A percentile compares a stretch with the other conserved stretches of the same genome.
These are phyloP conservation scores for Juncus inflexus DNA, from an alignment of 176 grass and related monocot genomes.

Conservation along the genomic window DNA sequence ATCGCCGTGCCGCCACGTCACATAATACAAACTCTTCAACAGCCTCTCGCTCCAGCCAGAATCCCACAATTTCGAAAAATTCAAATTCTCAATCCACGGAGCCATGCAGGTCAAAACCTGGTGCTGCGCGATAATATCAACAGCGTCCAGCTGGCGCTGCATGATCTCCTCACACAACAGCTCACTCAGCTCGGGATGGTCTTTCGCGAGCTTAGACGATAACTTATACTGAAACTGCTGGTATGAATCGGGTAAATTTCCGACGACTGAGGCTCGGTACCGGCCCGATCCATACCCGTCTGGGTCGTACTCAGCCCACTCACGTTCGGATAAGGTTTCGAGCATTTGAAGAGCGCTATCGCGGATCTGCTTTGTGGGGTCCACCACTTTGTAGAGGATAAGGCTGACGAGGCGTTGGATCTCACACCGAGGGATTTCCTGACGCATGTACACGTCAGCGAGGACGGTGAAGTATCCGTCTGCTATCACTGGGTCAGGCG, in stretches of 20 bases:
- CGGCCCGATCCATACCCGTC: slow-evolving; percentile 63
- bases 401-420: slow-evolving; percentile 84
- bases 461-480: slow-evolving; percentile 98
- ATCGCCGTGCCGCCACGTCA: slow-evolving; percentile 95
- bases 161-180: slow-evolving; percentile 87
- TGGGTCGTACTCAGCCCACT: slow-evolving; percentile 87
- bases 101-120: slow-evolving; percentile 97
- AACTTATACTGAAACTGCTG: slow-evolving; percentile 98
- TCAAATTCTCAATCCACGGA: slow-evolving; percentile 98
- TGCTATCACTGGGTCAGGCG: slow-evolving; percentile 68
- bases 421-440: slow-evolving; percentile 94
- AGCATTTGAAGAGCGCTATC: slow-evolving; percentile 96
- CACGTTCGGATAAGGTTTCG: slow-evolving; percentile 87
- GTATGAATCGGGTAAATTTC: slow-evolving; percentile 95
- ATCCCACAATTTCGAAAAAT: slow-evolving; percentile 81
- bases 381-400: slow-evolving; percentile 98
- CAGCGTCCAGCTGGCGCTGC: slow-evolving; percentile 94
- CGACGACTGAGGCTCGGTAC: slow-evolving; percentile 95
- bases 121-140: slow-evolving; percentile 98
- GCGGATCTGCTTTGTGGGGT: slow-evolving; percentile 86
- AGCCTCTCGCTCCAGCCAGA: slow-evolving; percentile 93
- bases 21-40: slow-evolving; percentile 96
- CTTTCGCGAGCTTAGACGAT: slow-evolving; percentile 92
- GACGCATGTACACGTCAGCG: slow-evolving; percentile 94
- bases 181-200: slow-evolving; percentile 95